Evolutionary conservation across 2,329 filamentous ascomycete species (phyloP), one percentile per base, ranked within the genome.

Genomic region (Alternaria atra): DNA sequence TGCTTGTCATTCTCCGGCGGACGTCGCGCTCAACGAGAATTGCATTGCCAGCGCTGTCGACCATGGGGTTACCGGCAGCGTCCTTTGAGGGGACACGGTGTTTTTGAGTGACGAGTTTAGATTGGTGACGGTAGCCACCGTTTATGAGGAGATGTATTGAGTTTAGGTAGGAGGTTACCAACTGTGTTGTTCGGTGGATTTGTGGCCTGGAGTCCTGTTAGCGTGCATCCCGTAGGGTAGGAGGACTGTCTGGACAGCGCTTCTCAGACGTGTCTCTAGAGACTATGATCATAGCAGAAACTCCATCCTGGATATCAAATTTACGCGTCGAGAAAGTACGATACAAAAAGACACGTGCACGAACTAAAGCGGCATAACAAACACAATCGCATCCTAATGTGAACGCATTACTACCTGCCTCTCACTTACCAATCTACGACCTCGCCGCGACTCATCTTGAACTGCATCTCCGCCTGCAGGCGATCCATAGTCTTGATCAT

Each of bases 401-500:
- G 39, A 17, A 27, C 37, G 12, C 15, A 7, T 37, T n/a, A 39
- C 23, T 35, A 32, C 1, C 17, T 20, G 12, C 40, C 15, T 34
- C 23, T 27, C 32, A 65, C 68, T 69, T 64, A 71, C 68, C 67
- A 73, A 30, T 68, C 65, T 17, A 71, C 59, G 15, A 62, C 60
- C 50, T 64, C 62, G 20, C 65, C 65, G 13, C 60, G 64, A 32
- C 55, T 55, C 35, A 67, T 60, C 42, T 65, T 65, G 5, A 62
- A 56, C 6, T 69, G 61, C 67, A 73, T 68, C 25, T 73, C 70
- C 4, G 42, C 43, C 34, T 68, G 67, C 8, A 73, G 37, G 25
- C 67, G 67, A 34, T 71, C 68, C 61, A 73, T 66, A 17, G 61
- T 60, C 43, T 65, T 64, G 42, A 73, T 67, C 66, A 73, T 70